phyloP scores from a whole-genome alignment of 176 grass and related monocot species.

The Eleusine indica region DNA sequence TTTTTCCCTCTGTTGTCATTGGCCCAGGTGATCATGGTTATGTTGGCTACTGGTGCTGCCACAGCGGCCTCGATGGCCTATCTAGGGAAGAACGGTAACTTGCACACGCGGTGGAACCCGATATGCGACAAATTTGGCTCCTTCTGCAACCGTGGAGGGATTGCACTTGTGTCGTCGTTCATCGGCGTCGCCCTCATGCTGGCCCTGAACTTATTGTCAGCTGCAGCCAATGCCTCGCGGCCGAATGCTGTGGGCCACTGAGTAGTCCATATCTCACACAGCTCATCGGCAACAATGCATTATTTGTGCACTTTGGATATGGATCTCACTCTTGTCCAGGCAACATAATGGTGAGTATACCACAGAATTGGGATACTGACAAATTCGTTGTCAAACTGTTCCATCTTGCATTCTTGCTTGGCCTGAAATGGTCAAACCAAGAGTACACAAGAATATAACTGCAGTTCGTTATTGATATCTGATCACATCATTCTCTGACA shows the following conservation, averaged over 20 bases:
- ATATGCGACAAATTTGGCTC: constrained; percentile 71
- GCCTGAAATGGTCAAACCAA: constrained; percentile 37
- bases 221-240: constrained; percentile 28
- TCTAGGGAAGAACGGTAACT: constrained; percentile 81
- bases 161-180: constrained; percentile 60
- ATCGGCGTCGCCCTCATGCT: constrained; percentile 54
- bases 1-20: neutral
- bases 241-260: constrained; percentile 32
- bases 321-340: constrained; percentile 35
- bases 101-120: constrained; percentile 82
- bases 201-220: constrained; percentile 51
- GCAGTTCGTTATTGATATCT: constrained; percentile 27
- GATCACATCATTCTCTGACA: constrained; percentile 7
- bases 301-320: constrained; percentile 14
- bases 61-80: constrained; percentile 66
- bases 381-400: constrained; percentile 16
- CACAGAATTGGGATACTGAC: constrained; percentile 1
- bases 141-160: constrained; percentile 71
- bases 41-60: constrained; percentile 63
- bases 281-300: constrained; percentile 43
- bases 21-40: constrained; percentile 57
- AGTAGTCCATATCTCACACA: constrained; percentile 43
- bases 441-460: constrained; percentile 31
- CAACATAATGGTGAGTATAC: neutral
- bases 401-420: constrained; percentile 27